Percentiles rank a stretch among this genome's conserved stretches.
Evolutionary conservation across 2,329 filamentous ascomycete genomes (phyloP).

Genomic region (Ustulina deusta): DNA sequence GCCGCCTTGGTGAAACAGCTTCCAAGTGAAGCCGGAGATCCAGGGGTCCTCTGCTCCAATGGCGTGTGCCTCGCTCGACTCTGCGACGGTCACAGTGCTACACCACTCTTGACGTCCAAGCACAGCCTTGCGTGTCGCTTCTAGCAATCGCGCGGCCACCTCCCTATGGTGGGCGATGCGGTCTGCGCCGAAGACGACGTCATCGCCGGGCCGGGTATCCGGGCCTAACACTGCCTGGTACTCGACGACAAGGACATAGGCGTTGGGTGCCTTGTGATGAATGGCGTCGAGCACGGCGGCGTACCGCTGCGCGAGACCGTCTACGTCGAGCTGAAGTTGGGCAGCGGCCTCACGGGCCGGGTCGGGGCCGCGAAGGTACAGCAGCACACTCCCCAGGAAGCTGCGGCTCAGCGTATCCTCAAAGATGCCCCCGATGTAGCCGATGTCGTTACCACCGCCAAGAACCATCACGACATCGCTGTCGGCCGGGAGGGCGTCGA

Average conservation of each 20-base stretch:
- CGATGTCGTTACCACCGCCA: slow-evolving; percentile 56
- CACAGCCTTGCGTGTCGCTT: slow-evolving; percentile 45
- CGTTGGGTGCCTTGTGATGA: slow-evolving; percentile 54
- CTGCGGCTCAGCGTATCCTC: slow-evolving; percentile 46
- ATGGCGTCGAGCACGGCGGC: slow-evolving; percentile 45
- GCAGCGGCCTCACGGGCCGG: slow-evolving; percentile 30
- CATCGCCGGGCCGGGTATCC: slow-evolving; percentile 42
- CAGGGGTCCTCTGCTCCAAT: slow-evolving; percentile 48
- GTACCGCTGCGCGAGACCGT: slow-evolving; percentile 45
- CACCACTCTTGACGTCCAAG: slow-evolving; percentile 48
- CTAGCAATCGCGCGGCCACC: slow-evolving; percentile 42
- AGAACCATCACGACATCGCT: slow-evolving; percentile 54
- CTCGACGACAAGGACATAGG: slow-evolving; percentile 58
- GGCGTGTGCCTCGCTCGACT: slow-evolving; percentile 46
- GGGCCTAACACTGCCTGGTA: slow-evolving; percentile 52
- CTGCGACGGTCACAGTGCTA: slow-evolving; percentile 43
- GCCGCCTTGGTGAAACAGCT: slow-evolving; percentile 42
- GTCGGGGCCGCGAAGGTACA: slow-evolving; percentile 35
- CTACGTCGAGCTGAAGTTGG: slow-evolving; percentile 36
- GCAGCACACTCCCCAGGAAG: slow-evolving; percentile 35
- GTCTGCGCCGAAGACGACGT: slow-evolving; percentile 48
- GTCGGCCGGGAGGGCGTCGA: slow-evolving; percentile 50
- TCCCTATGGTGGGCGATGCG: slow-evolving; percentile 45
- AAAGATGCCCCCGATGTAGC: slow-evolving; percentile 53
- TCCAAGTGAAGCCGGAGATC: slow-evolving; percentile 49